Base-by-base conservation (phyloP, 1,284 basidiomycete genomes). In the Cystobasidium pallidum region DNA sequence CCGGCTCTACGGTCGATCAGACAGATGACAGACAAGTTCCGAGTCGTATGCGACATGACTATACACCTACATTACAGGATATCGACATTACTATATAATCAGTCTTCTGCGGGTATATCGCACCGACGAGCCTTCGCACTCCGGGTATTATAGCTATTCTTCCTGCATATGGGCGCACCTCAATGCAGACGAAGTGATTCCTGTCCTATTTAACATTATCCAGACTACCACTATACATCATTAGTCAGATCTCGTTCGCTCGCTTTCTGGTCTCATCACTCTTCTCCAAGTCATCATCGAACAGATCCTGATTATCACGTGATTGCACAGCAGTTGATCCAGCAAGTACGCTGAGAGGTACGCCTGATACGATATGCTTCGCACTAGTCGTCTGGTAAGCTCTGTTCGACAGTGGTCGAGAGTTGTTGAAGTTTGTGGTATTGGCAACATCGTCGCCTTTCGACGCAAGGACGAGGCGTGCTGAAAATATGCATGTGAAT, bases 231-330 rank as follows among this genome's bases (percentile, higher is more conserved):
- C 8, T 17, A 45, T 45, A 17, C 4, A 3, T 8, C 43, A 6
- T 45, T 8, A 45, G n/a, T 30, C 28, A 28, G 28, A 54, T 26
- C 51, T 28, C 10, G 13, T 26, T n/a, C 10, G 19, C 30, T 3
- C 51, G 15, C 30, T 32, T 13, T 7, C 10, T 21, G 10, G 19
- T 10, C 24, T 26, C 30, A 15, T 32, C 51, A 28, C 13, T 26
- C 51, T 54, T 54, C 51, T 54, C 51, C 51, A 54, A 1, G 24
- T 54, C 51, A 54, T 54, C 51, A 54, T 54, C 51, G n/a, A 26
- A 32, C 4, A 28, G 11, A 32, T 26, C 6, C 8, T 54, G 51
- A 28, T 54, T 26, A 54, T 54, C 51, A 28, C 51, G 51, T 54
- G 51, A 54, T 32, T 11, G 1, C 24, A 32, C 51, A 8, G 26